Base-by-base conservation (phyloP, 129 eudicot genomes). In the Flaveria brownii region DNA sequence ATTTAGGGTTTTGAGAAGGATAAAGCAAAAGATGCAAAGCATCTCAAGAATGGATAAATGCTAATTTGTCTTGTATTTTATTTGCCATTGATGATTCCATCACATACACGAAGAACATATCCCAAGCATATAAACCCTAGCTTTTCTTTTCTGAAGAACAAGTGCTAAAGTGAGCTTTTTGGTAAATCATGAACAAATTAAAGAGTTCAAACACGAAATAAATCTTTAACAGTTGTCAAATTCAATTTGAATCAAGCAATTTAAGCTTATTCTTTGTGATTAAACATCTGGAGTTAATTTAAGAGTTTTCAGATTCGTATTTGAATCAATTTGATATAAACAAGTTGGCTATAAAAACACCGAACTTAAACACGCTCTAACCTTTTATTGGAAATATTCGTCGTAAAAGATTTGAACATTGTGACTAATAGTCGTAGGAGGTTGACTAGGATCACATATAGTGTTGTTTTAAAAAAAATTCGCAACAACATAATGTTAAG, bases 11-110 rank as follows among this genome's bases (percentile, higher is more conserved):
- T 25, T 77, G 36, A 46, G 12, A 77, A 55, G 9, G 9, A 17
- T 23, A 77, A 68, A 39, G 59, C 68, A 68, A 55, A 77, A 68
- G 60, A 69, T 68, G 81, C 75, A 77, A 77, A 77, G 69, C 50
- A 41, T 55, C 17, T 67, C 52, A 57, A 68, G 33, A 56, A 56
- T 55, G 46, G 61, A 43, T 68, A 23, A 42, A 80, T 80, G 73
- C 74, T 64, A 64, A 73, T 63, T 72, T 79, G 83, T 64, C 69
- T 79, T 64, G 73, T 49, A 49, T 71, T 36, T 71, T 75, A 60
- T 71, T 71, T 25, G 25, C 78, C 46, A 33, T 70, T 63, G 71
- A 45, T 45, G 50, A 45, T 45, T 45, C 50, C 50, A 45, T 45
- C 50, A 45, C 50, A 45, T 45, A 45, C 50, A 45, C 13, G 3